Base-by-base conservation (phyloP, 495 filamentous ascomycete species). In the Neurospora pannonica region DNA sequence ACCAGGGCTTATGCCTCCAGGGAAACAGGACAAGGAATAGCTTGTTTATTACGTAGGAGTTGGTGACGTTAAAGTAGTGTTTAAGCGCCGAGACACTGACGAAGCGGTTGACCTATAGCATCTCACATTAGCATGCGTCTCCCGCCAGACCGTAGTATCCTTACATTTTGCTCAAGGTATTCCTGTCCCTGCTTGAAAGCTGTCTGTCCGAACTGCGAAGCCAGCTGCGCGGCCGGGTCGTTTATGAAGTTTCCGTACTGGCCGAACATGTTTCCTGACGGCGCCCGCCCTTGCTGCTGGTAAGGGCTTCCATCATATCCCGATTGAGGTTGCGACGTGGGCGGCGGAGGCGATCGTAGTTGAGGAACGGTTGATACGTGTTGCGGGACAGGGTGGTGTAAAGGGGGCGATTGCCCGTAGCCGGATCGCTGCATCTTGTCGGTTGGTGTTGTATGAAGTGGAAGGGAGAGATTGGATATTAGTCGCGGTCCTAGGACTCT, bases 281-380 rank as follows among this genome's bases (percentile, higher is more conserved):
- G 85, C 73, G 84, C 85, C 85, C 87, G 73, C 85, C 86, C 39
- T 38, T 75, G 90, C 71, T 87, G 86, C 77, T 88, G 88, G 79
- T 96, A 93, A 10, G 92, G 92, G 78, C 93, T 95, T 71, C 92
- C 93, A 87, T 97, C 93, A 54, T 80, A 81, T 70, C 89, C 86
- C 71, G 89, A 88, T 72, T 92, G 90, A 67, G 92, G 90, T 81
- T 94, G 94, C 40, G 92, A 82, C 21, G 81, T 85, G 2, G 92
- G 95, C 60, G 94, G 96, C 39, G 96, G 96, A 42, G 96, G 96
- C 72, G 96, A 98, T 85, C 97, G 92, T 83, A 99, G 92, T 85
- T 98, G 95, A n/a, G 96, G 96, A 70, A 99, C 97, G 70, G 95
- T 97, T 77, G 97, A 97, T 73, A 98, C 95, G 88, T 98, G 97